Evolutionary conservation across 371 early-diverging fungal genomes (phyloP).

Genomic region (Syncephalis fuscata): DNA sequence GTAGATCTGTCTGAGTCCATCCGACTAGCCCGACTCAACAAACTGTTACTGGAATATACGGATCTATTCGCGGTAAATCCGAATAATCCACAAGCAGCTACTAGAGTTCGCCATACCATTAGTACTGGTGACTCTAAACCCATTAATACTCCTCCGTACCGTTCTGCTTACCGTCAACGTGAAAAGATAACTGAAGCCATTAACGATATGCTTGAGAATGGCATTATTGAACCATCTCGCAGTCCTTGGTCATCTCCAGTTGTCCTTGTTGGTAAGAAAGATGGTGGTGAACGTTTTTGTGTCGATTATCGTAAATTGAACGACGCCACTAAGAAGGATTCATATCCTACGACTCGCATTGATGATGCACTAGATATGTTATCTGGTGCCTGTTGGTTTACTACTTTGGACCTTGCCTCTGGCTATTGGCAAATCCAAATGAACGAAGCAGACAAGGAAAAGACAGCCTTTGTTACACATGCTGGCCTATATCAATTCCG

Average conservation of each 20-base stretch:
- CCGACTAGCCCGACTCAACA: no score
- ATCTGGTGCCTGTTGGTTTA: slow-evolving; percentile 10
- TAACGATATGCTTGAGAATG: slow-evolving; percentile 9
- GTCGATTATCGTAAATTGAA: slow-evolving; percentile 22
- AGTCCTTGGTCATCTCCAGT: slow-evolving; percentile 17
- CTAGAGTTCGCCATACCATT: slow-evolving; percentile 3
- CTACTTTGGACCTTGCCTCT: slow-evolving; percentile 15
- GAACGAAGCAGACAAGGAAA: slow-evolving; percentile 7
- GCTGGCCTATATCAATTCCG: slow-evolving; percentile 13
- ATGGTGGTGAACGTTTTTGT: slow-evolving; percentile 17
- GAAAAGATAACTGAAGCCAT: slow-evolving; percentile 5
- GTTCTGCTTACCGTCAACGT: slow-evolving; percentile 1
- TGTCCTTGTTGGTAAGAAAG: slow-evolving; percentile 12
- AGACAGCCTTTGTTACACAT: slow-evolving; percentile 18
- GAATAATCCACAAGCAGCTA: background rate
- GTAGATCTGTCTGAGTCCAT: no score
- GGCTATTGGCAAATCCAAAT: slow-evolving; percentile 24
- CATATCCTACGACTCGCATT: slow-evolving; percentile 19
- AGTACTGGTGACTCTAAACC: slow-evolving; percentile 6
- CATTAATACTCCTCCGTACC: slow-evolving; percentile 1
- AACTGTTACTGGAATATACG: background rate
- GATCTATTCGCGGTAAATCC: background rate
- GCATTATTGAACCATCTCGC: slow-evolving; percentile 7
- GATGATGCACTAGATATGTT: slow-evolving; percentile 17
- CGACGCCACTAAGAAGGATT: slow-evolving; percentile 13